These are phyloP conservation scores for Erythrobasidium hasegawianum DNA, from an alignment of 1,284 basidiomycete species.

Conservation along the genomic window DNA sequence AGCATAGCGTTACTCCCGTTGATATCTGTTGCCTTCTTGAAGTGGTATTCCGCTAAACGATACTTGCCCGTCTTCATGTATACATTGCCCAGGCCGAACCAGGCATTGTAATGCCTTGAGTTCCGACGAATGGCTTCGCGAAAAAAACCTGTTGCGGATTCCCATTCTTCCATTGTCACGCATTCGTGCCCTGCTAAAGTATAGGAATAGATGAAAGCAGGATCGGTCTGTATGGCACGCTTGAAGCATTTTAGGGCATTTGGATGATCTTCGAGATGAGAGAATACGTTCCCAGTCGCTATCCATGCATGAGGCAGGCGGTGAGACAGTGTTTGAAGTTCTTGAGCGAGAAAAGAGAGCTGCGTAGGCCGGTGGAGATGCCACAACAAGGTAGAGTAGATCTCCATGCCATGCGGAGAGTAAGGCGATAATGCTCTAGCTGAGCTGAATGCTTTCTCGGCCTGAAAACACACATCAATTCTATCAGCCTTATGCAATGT, in stretches of 20 bases:
- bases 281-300: conserved; percentile 87
- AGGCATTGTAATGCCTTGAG: conserved; percentile 88
- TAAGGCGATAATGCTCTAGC: conserved; percentile 76
- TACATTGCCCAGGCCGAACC: conserved; percentile 95
- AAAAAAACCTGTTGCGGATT: conserved; percentile 82
- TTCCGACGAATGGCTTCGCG: conserved; percentile 81
- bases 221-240: conserved; percentile 71
- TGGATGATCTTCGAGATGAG: conserved; percentile 79
- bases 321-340: conserved; percentile 74
- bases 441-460: conserved; percentile 77
- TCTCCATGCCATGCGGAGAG: conserved; percentile 82
- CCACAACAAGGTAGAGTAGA: conserved; percentile 90
- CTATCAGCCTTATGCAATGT: not conserved
- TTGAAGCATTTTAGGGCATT: conserved; percentile 88
- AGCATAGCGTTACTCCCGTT: conserved; percentile 81
- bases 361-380: conserved; percentile 75
- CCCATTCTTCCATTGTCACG: conserved; percentile 79
- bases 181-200: conserved; percentile 91
- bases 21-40: conserved; percentile 79
- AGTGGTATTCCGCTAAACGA: conserved; percentile 88
- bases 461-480: conserved; percentile 53
- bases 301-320: conserved; percentile 88
- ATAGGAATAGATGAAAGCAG: conserved; percentile 79
- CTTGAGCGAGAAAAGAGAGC: conserved; percentile 83
- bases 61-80: conserved; percentile 87